These are phyloP conservation scores for Quercus ilex DNA, from an alignment of 306 rosid species.

Conservation along the genomic window DNA sequence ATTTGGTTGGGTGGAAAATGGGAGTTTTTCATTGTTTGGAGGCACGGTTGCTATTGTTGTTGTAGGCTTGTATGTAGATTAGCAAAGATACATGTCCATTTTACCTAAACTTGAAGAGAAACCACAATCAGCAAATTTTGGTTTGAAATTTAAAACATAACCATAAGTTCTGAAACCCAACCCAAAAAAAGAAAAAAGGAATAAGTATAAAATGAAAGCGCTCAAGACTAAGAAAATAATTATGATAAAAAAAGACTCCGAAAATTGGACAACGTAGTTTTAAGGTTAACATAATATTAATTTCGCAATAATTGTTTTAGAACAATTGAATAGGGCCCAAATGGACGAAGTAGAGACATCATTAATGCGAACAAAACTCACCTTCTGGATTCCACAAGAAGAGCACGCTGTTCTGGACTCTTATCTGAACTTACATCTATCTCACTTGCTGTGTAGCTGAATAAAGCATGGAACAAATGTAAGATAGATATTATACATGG, in stretches of 20 bases:
- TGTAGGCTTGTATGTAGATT: not conserved
- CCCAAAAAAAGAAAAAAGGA: no score
- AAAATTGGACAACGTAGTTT: not conserved
- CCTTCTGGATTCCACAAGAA: constrained; percentile 87
- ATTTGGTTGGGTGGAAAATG: no score
- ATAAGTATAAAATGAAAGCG: not conserved
- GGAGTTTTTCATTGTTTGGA: no score
- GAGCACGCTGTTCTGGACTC: constrained; percentile 71
- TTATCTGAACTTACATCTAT: constrained; percentile 45
- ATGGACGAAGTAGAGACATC: not conserved
- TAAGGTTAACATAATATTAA: not conserved
- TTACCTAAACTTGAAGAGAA: not conserved
- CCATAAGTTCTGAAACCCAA: not conserved
- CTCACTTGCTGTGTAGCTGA: constrained; percentile 77
- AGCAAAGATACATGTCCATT: not conserved
- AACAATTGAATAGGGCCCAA: not conserved
- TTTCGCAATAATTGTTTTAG: not conserved
- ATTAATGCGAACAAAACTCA: constrained; percentile 20
- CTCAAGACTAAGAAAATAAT: not conserved
- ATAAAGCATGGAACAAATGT: constrained; percentile 3
- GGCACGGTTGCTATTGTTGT: no score
- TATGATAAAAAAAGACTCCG: not conserved
- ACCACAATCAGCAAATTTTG: not conserved
- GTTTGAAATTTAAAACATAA: not conserved
- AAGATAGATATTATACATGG: not conserved